Evolutionary conservation across 1,284 basidiomycete species (phyloP).

Genomic region (Chalciporus sp.): DNA sequence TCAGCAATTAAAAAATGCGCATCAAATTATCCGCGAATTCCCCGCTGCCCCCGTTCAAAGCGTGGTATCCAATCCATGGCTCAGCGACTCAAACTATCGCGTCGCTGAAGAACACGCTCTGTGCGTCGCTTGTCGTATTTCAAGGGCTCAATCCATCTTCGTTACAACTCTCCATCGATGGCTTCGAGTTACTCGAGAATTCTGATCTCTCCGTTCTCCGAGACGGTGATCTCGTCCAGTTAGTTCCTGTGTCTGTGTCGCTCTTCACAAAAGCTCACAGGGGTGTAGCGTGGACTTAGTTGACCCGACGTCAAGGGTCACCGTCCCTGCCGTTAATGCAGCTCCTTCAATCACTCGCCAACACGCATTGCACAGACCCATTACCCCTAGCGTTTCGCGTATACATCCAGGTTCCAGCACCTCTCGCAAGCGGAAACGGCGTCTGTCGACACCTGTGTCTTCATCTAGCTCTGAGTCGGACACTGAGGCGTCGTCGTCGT

Average conservation of each 20-base stretch:
- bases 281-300: constrained; percentile 13
- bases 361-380: neutral
- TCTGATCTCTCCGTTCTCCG: constrained; percentile 41
- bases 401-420: neutral
- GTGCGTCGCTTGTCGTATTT: constrained; percentile 15
- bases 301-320: neutral
- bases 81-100: constrained; percentile 8
- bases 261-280: neutral
- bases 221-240: constrained; percentile 49
- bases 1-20: constrained; percentile 35
- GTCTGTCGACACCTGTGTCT: constrained; percentile 4
- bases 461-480: constrained; percentile 14
- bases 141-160: constrained; percentile 3
- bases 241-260: constrained; percentile 12
- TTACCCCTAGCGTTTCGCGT: neutral
- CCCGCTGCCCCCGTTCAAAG: constrained; percentile 43
- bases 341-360: neutral
- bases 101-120: constrained; percentile 24
- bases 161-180: constrained; percentile 42
- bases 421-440: constrained; percentile 32
- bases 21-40: constrained; percentile 41
- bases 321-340: neutral
- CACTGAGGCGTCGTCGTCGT: neutral
- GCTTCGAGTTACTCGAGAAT: constrained; percentile 46
- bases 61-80: constrained; percentile 41